These are phyloP conservation scores for Puccinia hordei DNA, from an alignment of 1,284 basidiomycete genomes.

Conservation along the genomic window DNA sequence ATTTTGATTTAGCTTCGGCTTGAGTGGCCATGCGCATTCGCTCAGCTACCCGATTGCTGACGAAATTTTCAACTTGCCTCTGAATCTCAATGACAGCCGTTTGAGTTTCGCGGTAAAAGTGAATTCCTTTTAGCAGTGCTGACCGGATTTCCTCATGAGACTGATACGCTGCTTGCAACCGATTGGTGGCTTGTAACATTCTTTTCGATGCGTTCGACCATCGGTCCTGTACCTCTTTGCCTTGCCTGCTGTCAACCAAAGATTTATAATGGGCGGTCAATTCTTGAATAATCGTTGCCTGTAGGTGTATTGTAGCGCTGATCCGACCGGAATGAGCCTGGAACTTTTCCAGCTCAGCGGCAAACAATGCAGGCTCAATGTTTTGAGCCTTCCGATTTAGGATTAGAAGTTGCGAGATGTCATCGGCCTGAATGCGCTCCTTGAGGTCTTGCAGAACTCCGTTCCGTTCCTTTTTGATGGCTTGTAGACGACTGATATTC, in stretches of 20 bases:
- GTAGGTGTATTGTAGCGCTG: constrained; percentile 73
- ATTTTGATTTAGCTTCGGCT: constrained; percentile 70
- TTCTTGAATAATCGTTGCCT: constrained; percentile 67
- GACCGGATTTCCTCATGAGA: constrained; percentile 82
- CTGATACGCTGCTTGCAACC: constrained; percentile 75
- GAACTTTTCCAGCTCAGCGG: constrained; percentile 92
- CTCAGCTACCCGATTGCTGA: constrained; percentile 75
- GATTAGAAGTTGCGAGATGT: constrained; percentile 90
- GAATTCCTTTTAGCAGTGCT: constrained; percentile 71
- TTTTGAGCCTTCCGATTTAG: constrained; percentile 77
- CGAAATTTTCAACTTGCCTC: constrained; percentile 85
- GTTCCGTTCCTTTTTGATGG: constrained; percentile 79
- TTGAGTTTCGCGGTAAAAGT: constrained; percentile 28
- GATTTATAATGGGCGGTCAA: constrained; percentile 62
- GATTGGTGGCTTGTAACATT: constrained; percentile 71
- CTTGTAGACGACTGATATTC: constrained; percentile 71
- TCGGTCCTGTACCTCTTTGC: constrained; percentile 71
- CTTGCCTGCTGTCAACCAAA: constrained; percentile 71
- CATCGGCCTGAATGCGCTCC: constrained; percentile 93
- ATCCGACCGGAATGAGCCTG: constrained; percentile 83
- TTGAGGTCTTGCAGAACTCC: constrained; percentile 90
- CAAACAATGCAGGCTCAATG: constrained; percentile 84
- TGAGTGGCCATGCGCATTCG: constrained; percentile 67
- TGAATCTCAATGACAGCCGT: constrained; percentile 48
- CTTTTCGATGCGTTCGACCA: constrained; percentile 77